Percentiles rank a stretch among this genome's conserved stretches.
phyloP scores from a whole-genome alignment of 371 early-diverging fungal species.

The Capillidium heterosporum region DNA sequence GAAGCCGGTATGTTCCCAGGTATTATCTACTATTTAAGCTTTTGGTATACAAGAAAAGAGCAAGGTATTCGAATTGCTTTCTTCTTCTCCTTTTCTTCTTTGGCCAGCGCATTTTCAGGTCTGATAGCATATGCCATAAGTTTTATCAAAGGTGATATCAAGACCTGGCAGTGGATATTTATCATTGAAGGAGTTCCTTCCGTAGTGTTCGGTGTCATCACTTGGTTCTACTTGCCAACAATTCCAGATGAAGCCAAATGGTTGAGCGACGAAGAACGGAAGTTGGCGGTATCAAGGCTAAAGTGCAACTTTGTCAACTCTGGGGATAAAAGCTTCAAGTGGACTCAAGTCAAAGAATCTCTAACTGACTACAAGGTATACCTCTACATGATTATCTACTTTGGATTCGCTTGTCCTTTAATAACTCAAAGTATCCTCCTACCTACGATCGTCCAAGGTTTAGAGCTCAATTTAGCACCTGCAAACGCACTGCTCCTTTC shows the following conservation, averaged over 20 bases:
- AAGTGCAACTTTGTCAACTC: constrained; percentile 12
- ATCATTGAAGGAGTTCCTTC: constrained; percentile 6
- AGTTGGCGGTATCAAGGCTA: constrained; percentile 25
- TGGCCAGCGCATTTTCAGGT: constrained; percentile 59
- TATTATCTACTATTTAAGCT: constrained; percentile 43
- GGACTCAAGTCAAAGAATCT: constrained; percentile 16
- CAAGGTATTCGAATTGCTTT: constrained; percentile 46
- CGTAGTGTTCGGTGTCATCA: background rate
- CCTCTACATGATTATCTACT: constrained; percentile 17
- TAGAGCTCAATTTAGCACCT: constrained; percentile 20
- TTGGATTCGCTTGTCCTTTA: constrained; percentile 17
- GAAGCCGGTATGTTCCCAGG: constrained; percentile 41
- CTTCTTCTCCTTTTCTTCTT: constrained; percentile 35
- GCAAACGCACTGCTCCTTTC: constrained; percentile 21
- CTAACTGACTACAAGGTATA: constrained; percentile 23
- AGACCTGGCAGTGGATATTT: constrained; percentile 31
- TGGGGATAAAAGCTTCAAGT: constrained; percentile 16
- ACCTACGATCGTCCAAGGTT: constrained; percentile 26
- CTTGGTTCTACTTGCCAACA: constrained; percentile 27
- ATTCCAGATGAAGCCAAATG: constrained; percentile 29
- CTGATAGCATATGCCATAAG: constrained; percentile 26
- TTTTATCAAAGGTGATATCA: constrained; percentile 30
- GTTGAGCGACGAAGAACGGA: constrained; percentile 24
- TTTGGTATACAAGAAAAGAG: constrained; percentile 56
- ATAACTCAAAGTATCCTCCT: constrained; percentile 29